These are phyloP conservation scores for Candida hungchunana DNA, from an alignment of 805 yeast genomes.

Conservation along the genomic window DNA sequence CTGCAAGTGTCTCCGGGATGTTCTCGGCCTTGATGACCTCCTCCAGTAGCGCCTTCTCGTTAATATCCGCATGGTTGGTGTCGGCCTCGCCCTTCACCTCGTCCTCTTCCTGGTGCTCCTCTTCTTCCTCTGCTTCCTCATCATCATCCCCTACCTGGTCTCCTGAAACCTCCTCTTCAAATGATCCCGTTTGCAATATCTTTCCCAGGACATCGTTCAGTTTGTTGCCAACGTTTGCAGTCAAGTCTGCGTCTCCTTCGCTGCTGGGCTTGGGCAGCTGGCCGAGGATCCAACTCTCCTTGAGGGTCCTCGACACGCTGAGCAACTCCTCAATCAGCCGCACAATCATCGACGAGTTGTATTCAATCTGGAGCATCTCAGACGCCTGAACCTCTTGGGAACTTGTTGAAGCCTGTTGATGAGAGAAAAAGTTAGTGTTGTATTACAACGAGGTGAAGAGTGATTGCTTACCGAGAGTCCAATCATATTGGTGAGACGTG, in stretches of 20 bases:
- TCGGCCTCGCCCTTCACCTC: slow-evolving; percentile 3
- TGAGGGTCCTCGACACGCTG: slow-evolving; percentile 42
- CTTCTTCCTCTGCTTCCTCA: slow-evolving; percentile 11
- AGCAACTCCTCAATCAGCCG: slow-evolving; percentile 51
- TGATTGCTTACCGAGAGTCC: slow-evolving; percentile 36
- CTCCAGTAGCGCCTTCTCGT: neutral
- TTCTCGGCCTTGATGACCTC: neutral
- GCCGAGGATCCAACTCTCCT: slow-evolving; percentile 56
- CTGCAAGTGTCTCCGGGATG: neutral
- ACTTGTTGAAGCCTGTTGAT: slow-evolving; percentile 25
- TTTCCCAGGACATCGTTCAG: slow-evolving; percentile 10
- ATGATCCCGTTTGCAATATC: slow-evolving; percentile 8
- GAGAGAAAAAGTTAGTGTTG: neutral
- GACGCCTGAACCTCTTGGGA: slow-evolving; percentile 38
- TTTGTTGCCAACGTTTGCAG: slow-evolving; percentile 5
- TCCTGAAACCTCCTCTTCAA: slow-evolving; percentile 11
- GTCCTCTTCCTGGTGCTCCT: slow-evolving; percentile 4
- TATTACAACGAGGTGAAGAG: neutral
- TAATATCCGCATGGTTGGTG: neutral
- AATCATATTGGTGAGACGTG: slow-evolving; percentile 49
- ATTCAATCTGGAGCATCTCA: slow-evolving; percentile 53
- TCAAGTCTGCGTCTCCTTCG: slow-evolving; percentile 11
- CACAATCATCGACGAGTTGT: slow-evolving; percentile 46
- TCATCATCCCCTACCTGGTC: slow-evolving; percentile 5
- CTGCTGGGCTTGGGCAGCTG: slow-evolving; percentile 36